Evolutionary conservation across 306 rosid species (phyloP), one percentile per base, ranked within the genome.

Genomic region (Castanea mollissima): DNA sequence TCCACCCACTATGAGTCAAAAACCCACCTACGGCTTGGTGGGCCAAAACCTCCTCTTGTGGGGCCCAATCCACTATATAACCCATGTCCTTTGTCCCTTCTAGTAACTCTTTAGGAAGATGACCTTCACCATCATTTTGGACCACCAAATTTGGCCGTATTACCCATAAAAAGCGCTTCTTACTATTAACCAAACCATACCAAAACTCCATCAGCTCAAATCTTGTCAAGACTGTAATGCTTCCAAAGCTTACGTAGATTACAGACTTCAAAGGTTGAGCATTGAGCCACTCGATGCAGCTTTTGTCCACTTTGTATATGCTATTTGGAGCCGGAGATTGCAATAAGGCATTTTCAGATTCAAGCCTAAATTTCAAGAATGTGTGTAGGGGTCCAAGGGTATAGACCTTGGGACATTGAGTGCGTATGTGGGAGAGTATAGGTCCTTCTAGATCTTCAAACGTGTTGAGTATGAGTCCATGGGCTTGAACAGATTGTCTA

Each of bases 391-490:
- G 85, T 18, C 87, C 89, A 13, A 85, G 46, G 3, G 87, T 15
- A 69, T 74, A 87, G 34, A 76, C 19, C 1, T 75, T 82, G 9
- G 87, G 80, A 71, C 75, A 80, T 1, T 35, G 68, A 5, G 12
- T 74, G 4, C 83, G 83, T 1, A 88, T 55, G 0, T 78, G 77
- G 19, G 76, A 55, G 16, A 88, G 65, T 3, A 85, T 56, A 0
- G 94, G 86, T 2, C 75, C 78, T 59, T 92, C 97, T 27, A 90
- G 74, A 1, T 92, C 92, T 16, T 92, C 90, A 15, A 87, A 90
- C 0, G 97, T 83, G 88, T 92, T 92, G 52, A 89, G 51, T 8
- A 91, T 85, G 2, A 88, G 2, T 5, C 84, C 87, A 9, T 78
- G 55, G 14, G 87, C 85, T 68, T 75, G 41, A 2, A 49, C 1